Base-by-base conservation (phyloP, 208 protist species). In the Leptomonas seymouri region DNA sequence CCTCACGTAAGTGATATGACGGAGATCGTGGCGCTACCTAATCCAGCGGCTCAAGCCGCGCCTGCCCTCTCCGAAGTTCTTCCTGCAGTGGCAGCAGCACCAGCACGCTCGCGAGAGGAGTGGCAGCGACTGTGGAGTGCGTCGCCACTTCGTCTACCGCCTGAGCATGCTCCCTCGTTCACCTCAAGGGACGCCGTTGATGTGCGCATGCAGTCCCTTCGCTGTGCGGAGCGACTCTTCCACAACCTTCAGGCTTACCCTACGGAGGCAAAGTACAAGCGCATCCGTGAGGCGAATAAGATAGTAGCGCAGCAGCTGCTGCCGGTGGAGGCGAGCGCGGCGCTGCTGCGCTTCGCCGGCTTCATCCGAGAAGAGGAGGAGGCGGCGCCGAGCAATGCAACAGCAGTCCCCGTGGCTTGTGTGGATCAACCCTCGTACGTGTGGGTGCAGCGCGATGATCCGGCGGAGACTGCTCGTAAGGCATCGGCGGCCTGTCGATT, bases 231-330 rank as follows among this genome's bases (percentile, higher is more conserved):
- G 28, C 82, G 71, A 14, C 71, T 94, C 39, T 41, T 91, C 27
- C 45, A 53, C 34, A 94, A 94, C 57, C 15, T 92, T 6, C 39
- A 59, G 36, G 41, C 67, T 30, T 60, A 74, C 64, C 84, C 89
- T 0, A 23, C 27, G 0, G 73, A 94, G 34, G 44, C 63, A 9
- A 90, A 81, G 65, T 94, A 86, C 73, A 76, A 80, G 8, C 71
- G 73, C 0, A 56, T 94, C 28, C 83, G 86, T 2, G 70, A 76
- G n/a, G 31, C 49, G 8, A 91, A 91, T 55, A 39, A 50, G 12
- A 46, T 59, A 0, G 59, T 94, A 42, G 68, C 66, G 11, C 64
- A 61, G 11, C 75, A 90, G 57, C 58, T 94, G 16, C 78, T 89
- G 59, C 15, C 63, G 14, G 84, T 90, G 44, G 82, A 82, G 30